These are phyloP conservation scores for Blastobotrys terrestris DNA, from an alignment of 805 yeast genomes.

Conservation along the genomic window DNA sequence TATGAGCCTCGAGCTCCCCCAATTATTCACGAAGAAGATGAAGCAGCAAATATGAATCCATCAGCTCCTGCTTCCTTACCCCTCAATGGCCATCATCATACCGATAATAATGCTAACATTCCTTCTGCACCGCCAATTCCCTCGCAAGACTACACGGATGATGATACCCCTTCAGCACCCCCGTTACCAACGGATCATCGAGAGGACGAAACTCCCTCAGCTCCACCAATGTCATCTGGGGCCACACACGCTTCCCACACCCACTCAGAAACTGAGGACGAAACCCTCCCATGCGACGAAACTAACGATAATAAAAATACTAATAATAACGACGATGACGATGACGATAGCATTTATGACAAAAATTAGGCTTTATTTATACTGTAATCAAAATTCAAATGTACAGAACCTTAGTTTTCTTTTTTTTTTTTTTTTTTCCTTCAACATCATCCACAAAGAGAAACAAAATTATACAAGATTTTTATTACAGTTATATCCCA, in stretches of 20 bases:
- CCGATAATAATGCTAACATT: too few relatives aligned
- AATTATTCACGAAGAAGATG: slow-evolving; percentile 1
- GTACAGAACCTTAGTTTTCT: background rate
- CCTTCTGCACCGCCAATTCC: background rate
- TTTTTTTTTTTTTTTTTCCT: background rate
- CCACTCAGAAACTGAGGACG: background rate
- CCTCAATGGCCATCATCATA: background rate
- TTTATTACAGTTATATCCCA: background rate
- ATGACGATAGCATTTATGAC: background rate
- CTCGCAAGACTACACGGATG: background rate
- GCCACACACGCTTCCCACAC: background rate
- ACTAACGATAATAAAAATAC: background rate
- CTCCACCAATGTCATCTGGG: background rate
- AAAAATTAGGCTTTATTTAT: background rate
- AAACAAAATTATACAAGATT: background rate
- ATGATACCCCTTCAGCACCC: background rate
- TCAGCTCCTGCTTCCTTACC: slow-evolving; percentile 10
- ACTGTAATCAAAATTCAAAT: background rate
- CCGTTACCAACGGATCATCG: background rate
- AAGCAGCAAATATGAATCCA: background rate
- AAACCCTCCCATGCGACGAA: background rate
- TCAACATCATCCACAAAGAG: too few relatives aligned
- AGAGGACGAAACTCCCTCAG: background rate
- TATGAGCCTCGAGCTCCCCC: slow-evolving; percentile 14
- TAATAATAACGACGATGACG: background rate